Conservation (phyloP, 306 rosid species). For the Quercus engelmannii region DNA sequence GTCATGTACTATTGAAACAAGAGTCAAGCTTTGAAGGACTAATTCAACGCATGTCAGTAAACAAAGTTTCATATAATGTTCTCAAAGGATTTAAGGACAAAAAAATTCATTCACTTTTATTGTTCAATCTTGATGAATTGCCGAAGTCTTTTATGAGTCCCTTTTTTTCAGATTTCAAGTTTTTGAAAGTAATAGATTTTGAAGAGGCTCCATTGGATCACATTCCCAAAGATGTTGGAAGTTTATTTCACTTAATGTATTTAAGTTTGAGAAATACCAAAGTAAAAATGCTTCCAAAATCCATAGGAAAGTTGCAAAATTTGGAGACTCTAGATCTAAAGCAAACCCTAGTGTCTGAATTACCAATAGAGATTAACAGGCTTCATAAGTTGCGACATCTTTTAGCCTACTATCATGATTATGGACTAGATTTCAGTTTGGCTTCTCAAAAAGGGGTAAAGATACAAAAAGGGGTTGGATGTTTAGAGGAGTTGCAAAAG, state of each 20-base stretch:
- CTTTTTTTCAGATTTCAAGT: too few species aligned
- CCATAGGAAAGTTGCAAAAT: too few species aligned
- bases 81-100: background rate
- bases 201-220: too few species aligned
- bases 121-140: background rate
- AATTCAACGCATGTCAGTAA: background rate
- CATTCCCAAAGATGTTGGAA: too few species aligned
- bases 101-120: background rate
- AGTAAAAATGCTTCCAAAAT: too few species aligned
- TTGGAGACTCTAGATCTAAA: too few species aligned
- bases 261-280: too few species aligned
- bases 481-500: background rate
- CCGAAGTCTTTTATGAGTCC: too few species aligned
- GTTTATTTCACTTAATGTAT: too few species aligned
- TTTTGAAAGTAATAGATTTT: too few species aligned
- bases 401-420: background rate
- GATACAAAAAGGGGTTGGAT: constrained; percentile 5
- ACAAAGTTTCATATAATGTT: background rate
- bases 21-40: background rate
- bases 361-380: too few species aligned
- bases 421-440: background rate
- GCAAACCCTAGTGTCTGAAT: too few species aligned
- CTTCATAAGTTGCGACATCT: background rate
- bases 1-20: background rate
- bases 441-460: background rate